A percentile compares a stretch with the other conserved stretches of the same genome.
These are phyloP conservation scores for Catunica adiposa DNA, from an alignment of 2,329 filamentous ascomycete genomes.

Conservation along the genomic window DNA sequence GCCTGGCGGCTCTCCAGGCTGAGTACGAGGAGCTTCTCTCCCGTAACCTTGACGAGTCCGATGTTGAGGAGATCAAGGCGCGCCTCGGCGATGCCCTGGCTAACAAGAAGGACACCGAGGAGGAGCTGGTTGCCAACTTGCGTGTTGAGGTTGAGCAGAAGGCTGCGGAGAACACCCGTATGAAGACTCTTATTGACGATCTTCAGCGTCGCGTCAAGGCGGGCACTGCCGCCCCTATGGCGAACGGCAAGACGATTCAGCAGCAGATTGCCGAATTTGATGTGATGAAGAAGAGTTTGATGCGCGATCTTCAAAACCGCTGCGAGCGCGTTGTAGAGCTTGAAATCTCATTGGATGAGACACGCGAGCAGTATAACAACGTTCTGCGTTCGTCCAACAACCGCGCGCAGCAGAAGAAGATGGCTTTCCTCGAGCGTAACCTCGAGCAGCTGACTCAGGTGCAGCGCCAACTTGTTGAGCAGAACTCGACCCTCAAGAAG, in stretches of 20 bases:
- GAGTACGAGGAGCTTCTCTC: conserved; percentile 75
- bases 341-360: conserved; percentile 93
- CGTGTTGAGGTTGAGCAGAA: conserved; percentile 61
- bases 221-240: conserved; percentile 40
- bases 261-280: conserved; percentile 98
- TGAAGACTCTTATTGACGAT: conserved; percentile 67
- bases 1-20: conserved; percentile 55
- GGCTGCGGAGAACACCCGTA: conserved; percentile 63
- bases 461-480: conserved; percentile 91
- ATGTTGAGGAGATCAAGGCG: conserved; percentile 71
- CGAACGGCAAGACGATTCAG: conserved; percentile 79
- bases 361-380: conserved; percentile 97
- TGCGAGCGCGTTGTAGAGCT: conserved; percentile 97
- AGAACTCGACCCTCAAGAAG: conserved; percentile 95
- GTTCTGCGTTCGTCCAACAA: conserved; percentile 94
- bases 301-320: conserved; percentile 95
- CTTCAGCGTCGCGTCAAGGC: conserved; percentile 59
- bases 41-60: conserved; percentile 58
- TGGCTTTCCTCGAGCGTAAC: conserved; percentile 97
- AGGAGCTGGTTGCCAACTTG: conserved; percentile 58
- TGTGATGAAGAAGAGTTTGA: conserved; percentile 98
- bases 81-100: conserved; percentile 62
- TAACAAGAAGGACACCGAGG: conserved; percentile 56
- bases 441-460: conserved; percentile 95
- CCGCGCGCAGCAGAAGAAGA: conserved; percentile 98